These are phyloP conservation scores for Turritis glabra DNA, from an alignment of 345 rosid species.

Conservation along the genomic window DNA sequence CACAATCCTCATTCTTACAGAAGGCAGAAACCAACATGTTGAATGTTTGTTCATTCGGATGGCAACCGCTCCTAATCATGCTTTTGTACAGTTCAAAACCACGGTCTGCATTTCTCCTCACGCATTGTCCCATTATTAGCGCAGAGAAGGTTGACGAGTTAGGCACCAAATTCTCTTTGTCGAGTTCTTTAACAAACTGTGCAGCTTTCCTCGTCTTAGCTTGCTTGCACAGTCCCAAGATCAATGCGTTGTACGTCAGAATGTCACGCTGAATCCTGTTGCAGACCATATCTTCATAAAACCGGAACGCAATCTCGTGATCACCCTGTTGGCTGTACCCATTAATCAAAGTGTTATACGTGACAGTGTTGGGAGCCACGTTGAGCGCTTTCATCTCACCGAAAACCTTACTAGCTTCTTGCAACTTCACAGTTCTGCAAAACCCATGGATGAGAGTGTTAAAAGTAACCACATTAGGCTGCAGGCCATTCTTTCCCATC, in stretches of 20 bases:
- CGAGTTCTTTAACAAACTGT: conserved; percentile 68
- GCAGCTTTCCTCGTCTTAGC: conserved; percentile 97
- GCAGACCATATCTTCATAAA: conserved; percentile 70
- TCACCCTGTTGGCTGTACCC: conserved; percentile 60
- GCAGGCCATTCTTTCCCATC: conserved; percentile 55
- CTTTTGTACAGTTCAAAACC: conserved; percentile 69
- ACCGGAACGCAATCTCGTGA: conserved; percentile 55
- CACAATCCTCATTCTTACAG: conserved; percentile 60
- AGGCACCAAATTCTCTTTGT: conserved; percentile 63
- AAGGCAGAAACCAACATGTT: conserved; percentile 52
- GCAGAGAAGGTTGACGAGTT: conserved; percentile 80
- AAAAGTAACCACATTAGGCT: conserved; percentile 65
- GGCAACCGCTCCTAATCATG: conserved; percentile 71
- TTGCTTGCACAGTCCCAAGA: conserved; percentile 74
- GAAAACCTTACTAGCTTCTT: conserved; percentile 62
- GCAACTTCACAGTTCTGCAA: conserved; percentile 54
- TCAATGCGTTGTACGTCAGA: conserved; percentile 77
- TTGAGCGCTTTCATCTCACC: conserved; percentile 64
- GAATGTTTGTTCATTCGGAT: conserved; percentile 58
- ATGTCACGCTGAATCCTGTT: conserved; percentile 61
- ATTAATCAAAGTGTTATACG: conserved; percentile 76
- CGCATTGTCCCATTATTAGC: conserved; percentile 77
- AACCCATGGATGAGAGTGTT: conserved; percentile 71
- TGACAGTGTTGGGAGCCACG: conserved; percentile 59
- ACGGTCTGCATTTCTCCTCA: conserved; percentile 62